Percentiles rank a stretch among this genome's conserved stretches.
phyloP scores from a whole-genome alignment of 768 basidiomycete genomes.

The Boletellus ananas region DNA sequence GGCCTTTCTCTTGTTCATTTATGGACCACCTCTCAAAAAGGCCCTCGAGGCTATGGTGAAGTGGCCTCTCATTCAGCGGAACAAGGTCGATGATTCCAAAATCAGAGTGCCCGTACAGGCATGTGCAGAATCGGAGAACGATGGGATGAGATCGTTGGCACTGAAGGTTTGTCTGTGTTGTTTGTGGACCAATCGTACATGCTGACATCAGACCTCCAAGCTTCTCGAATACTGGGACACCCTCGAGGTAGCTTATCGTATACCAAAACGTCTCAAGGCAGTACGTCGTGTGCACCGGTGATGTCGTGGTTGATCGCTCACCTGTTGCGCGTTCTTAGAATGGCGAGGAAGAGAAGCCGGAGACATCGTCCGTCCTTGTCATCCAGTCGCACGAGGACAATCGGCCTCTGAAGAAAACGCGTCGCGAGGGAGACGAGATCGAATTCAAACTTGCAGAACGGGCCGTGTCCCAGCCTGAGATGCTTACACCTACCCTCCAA shows the following conservation, averaged over 20 bases:
- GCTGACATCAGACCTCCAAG: constrained; percentile 34
- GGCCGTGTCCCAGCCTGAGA: neutral
- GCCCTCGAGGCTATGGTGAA: constrained; percentile 60
- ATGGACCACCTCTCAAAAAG: constrained; percentile 30
- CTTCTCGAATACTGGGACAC: constrained; percentile 77
- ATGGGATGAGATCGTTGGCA: constrained; percentile 53
- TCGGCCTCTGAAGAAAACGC: constrained; percentile 31
- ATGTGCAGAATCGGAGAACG: constrained; percentile 53
- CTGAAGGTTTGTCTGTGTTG: constrained; percentile 47
- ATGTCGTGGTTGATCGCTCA: neutral
- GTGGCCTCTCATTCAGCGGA: constrained; percentile 83
- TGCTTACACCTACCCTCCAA: neutral
- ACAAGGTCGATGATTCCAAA: constrained; percentile 87
- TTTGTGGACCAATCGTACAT: neutral
- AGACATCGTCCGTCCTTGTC: constrained; percentile 15
- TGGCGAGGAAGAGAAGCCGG: constrained; percentile 29
- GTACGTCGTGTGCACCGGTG: constrained; percentile 23
- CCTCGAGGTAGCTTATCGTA: constrained; percentile 76
- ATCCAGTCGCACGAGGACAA: constrained; percentile 26
- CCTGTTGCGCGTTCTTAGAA: constrained; percentile 15
- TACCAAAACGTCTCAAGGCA: constrained; percentile 66
- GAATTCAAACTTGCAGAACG: constrained; percentile 14
- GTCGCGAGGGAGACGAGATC: constrained; percentile 26
- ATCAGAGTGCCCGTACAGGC: constrained; percentile 61
- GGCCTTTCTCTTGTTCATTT: neutral